Base-by-base conservation (phyloP, 371 early-diverging fungal genomes). In the Mortierella sp. region DNA sequence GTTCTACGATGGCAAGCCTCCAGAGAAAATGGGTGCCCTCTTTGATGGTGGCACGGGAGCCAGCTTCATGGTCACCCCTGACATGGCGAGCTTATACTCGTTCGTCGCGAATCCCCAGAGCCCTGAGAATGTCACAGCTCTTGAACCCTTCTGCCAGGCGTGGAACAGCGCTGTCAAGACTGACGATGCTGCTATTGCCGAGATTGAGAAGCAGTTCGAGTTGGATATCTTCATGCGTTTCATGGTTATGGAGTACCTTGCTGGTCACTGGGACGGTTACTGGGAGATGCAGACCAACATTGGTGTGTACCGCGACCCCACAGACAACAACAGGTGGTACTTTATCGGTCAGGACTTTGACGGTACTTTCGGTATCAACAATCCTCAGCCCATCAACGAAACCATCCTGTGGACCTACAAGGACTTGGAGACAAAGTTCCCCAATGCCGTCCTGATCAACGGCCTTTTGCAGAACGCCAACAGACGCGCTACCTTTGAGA, bases 241-340 rank as follows among this genome's bases (percentile, higher is more conserved):
- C 78, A 85, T 87, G 85, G 87, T 87, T 28, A 61, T 85, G 63
- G 87, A 87, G 64, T 87, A 84, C 74, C 74, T 85, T 31, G 63
- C 82, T 51, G 87, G 78, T 24, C 61, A 82, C 51, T 87, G 87
- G 87, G 87, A 87, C 56, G 85, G 82, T 38, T 87, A 87, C 80
- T 87, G 87, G 87, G 81, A 81, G 79, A 50, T 30, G 24, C 85
- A 84, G 64, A 82, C 84, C 61, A 87, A 87, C 69, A 80, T 81
- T 56, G 87, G 83, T 71, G 83, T 84, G 14, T 87, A 84, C 67
- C 81, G 82, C 42, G 87, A 87, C 48, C 79, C 72, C 30, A 66
- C 76, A 34, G 61, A 74, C 21, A 57, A 57, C 58, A 71, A 81
- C 57, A 72, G 59, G 21, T 84, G 84, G 83, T 83, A 81, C 67